Conservation (phyloP, 345 rosid species). For the Gossypium turneri region DNA sequence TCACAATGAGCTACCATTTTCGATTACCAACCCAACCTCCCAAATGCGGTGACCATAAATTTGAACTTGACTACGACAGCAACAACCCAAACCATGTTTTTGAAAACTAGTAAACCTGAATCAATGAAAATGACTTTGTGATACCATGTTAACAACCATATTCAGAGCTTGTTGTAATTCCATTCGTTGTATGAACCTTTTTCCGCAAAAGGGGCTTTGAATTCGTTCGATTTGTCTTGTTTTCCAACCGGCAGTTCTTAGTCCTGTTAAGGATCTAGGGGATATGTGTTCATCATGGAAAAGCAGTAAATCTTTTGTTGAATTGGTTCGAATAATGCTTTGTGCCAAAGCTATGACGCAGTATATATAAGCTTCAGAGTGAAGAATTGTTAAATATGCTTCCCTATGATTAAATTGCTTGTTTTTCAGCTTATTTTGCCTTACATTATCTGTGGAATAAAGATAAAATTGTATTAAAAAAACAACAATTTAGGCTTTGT, state of each 20-base stretch:
- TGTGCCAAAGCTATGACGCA: conserved; percentile 85
- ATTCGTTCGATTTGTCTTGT: conserved; percentile 45
- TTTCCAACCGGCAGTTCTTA: conserved; percentile 59
- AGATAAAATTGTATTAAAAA: not conserved
- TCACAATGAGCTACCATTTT: too few species aligned
- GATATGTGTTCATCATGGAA: conserved; percentile 55
- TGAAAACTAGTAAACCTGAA: too few species aligned
- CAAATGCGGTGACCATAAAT: too few species aligned
- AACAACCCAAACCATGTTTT: too few species aligned
- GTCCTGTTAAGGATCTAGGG: conserved; percentile 38
- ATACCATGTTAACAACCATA: conserved; percentile 48
- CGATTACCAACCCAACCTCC: too few species aligned
- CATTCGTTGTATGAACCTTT: conserved; percentile 70
- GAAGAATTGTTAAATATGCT: conserved; percentile 77
- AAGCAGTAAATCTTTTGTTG: conserved; percentile 52
- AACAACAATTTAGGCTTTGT: not conserved
- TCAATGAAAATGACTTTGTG: too few species aligned
- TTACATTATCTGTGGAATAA: not conserved
- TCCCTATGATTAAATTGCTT: conserved; percentile 16
- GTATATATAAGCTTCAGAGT: conserved; percentile 77
- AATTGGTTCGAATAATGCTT: conserved; percentile 55
- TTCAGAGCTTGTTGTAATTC: conserved; percentile 78
- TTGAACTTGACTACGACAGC: too few species aligned
- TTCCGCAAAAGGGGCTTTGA: conserved; percentile 47
- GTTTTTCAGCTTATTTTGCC: not conserved